Evolutionary conservation across 192 early-diverging fungal species (phyloP).

Genomic region (Umbelopsis isabellina): DNA sequence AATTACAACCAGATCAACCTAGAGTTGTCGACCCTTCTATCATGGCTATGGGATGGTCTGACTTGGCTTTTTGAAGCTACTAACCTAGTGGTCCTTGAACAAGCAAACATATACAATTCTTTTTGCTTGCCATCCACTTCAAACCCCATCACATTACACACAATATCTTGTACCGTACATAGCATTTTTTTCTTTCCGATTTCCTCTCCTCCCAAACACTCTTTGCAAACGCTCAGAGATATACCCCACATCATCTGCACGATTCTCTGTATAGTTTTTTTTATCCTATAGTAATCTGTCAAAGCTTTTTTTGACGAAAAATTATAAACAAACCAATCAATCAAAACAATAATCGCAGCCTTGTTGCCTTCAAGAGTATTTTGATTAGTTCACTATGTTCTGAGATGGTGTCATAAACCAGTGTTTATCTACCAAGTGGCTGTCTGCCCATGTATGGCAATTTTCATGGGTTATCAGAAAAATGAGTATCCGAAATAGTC

Average conservation of each 20-base stretch:
- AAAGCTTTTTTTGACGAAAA: background rate
- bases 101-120: background rate
- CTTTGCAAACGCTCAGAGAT: background rate
- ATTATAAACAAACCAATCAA: too few species aligned
- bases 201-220: too few species aligned
- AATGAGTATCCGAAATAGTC: too few species aligned
- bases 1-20: background rate
- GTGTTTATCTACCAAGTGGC: too few species aligned
- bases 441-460: too few species aligned
- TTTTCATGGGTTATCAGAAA: too few species aligned
- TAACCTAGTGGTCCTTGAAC: background rate
- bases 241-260: conserved; percentile 13
- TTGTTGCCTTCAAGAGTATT: too few species aligned
- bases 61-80: background rate
- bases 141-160: background rate
- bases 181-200: background rate
- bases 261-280: conserved; percentile 11
- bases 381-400: too few species aligned
- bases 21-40: background rate
- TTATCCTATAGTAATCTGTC: background rate
- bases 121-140: background rate
- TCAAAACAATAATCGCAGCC: too few species aligned
- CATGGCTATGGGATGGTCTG: conserved; percentile 10
- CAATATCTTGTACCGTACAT: conserved; percentile 11
- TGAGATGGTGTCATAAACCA: too few species aligned